Evolutionary conservation across 768 basidiomycete species (phyloP), one percentile per base, ranked within the genome.

Genomic region (Tricholoma terreum): DNA sequence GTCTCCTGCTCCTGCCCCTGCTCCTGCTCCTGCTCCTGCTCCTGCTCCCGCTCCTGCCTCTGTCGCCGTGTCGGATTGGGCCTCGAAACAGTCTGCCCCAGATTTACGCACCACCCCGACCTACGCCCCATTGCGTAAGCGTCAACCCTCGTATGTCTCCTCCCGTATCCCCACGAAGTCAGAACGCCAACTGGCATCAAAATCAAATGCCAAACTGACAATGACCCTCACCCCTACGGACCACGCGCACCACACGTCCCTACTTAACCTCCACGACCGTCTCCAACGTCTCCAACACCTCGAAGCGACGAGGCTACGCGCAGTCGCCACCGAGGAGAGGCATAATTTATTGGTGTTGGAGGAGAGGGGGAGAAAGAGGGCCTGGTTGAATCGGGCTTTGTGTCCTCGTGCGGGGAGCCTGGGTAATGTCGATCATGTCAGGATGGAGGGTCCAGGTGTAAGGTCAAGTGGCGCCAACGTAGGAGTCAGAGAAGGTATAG

Each of bases 351-450:
- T 72, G 15, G 68, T 82, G 6, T 72, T 89, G 21, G 85, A 86
- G 66, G 75, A 82, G 38, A 80, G 80, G 59, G 80, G 82, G 33
- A 77, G 82, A 36, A 77, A 89, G 30, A 76, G 86, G 9, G 88
- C 88, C 6, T 90, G 88, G 88, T 75, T 82, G 54, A 82, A 82
- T 59, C 74, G 79, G 34, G 76, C 77, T 17, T 75, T 81, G 43
- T 60, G 61, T 14, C 59, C 64, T 6, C 59, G 62, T 6, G 51
- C 56, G 17, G 51, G 64, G 10, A 63, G 61, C 35, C 35, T 62
- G 43, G 57, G 40, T 17, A 73, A 77, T 46, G 5, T 21, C 12
- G 1, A 27, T 27, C 10, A 27, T 27, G 4, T 10, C 3, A 9
- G 34, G 12, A 35, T 35, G 2, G 34, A 35, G 5, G 10, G 31